phyloP scores from a whole-genome alignment of 495 filamentous ascomycete genomes.

The Entonaema liquescens region DNA sequence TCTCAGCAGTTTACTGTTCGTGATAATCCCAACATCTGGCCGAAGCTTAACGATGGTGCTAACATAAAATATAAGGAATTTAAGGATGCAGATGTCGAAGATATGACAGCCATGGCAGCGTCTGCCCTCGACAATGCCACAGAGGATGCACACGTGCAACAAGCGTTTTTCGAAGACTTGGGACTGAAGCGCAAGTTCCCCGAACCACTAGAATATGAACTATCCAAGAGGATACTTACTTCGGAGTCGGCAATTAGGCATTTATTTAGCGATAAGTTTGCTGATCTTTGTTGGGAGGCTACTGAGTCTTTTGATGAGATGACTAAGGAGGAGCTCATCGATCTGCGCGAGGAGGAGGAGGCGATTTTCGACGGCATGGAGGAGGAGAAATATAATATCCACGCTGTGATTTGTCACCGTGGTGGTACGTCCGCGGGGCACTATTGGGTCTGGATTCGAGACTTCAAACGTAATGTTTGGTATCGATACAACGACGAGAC shows the following conservation, averaged over 20 bases:
- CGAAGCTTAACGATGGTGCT: neutral
- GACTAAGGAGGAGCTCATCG: conserved; percentile 6
- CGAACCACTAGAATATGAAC: neutral
- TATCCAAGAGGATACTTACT: conserved; percentile 3
- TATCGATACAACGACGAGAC: conserved; percentile 91
- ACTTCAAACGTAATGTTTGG: conserved; percentile 83
- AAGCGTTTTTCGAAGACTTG: conserved; percentile 7
- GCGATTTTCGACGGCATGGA: conserved; percentile 56
- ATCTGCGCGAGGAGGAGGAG: conserved; percentile 47
- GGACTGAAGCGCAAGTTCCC: conserved; percentile 5
- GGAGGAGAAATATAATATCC: conserved; percentile 78
- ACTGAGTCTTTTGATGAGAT: conserved; percentile 25
- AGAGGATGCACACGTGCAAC: neutral
- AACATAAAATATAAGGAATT: conserved; percentile 10
- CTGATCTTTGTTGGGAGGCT: conserved; percentile 21
- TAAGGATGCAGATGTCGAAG: neutral
- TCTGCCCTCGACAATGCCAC: conserved; percentile 2
- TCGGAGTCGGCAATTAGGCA: neutral
- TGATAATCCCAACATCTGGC: neutral
- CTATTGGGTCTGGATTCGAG: conserved; percentile 97
- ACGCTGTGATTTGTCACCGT: conserved; percentile 91
- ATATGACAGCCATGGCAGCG: conserved; percentile 2
- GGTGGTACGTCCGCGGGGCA: conserved; percentile 75
- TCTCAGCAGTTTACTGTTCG: neutral
- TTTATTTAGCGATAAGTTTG: conserved; percentile 22